Percentiles rank a stretch among this genome's conserved stretches.
These are phyloP conservation scores for Melaleuca quinquenervia DNA, from an alignment of 345 rosid genomes.

Conservation along the genomic window DNA sequence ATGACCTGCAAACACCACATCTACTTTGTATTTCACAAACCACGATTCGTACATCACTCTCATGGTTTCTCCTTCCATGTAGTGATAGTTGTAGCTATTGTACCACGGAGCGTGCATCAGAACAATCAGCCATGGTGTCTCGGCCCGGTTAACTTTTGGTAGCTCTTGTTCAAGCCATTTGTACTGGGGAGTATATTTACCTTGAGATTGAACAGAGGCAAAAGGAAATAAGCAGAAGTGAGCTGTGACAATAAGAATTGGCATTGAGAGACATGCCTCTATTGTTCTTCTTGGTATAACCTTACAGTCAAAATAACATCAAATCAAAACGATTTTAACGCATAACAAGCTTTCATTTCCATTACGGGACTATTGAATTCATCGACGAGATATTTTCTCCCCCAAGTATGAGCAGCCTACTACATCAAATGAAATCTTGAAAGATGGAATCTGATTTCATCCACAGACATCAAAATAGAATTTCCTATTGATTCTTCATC, in stretches of 20 bases:
- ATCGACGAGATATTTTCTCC: neutral
- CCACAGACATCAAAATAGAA: neutral
- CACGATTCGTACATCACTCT: conserved; percentile 33
- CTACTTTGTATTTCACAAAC: conserved; percentile 34
- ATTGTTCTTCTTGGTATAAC: neutral
- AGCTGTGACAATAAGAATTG: neutral
- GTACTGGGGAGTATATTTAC: conserved; percentile 71
- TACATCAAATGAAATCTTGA: neutral
- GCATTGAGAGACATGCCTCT: neutral
- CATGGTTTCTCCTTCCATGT: conserved; percentile 53
- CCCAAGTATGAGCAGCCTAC: neutral
- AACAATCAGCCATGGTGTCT: conserved; percentile 90
- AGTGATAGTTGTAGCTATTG: conserved; percentile 74
- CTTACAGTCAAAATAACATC: neutral
- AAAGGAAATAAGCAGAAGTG: neutral
- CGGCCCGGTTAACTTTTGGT: conserved; percentile 62
- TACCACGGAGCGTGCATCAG: conserved; percentile 74
- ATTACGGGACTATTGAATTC: neutral
- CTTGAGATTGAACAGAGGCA: conserved; percentile 26
- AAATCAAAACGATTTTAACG: neutral
- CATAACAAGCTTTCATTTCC: neutral
- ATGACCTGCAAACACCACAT: conserved; percentile 38
- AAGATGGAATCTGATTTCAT: neutral
- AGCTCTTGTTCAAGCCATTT: conserved; percentile 60
- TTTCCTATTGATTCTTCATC: neutral